phyloP scores from a whole-genome alignment of 495 filamentous ascomycete species.

The Peziza echinospora region DNA sequence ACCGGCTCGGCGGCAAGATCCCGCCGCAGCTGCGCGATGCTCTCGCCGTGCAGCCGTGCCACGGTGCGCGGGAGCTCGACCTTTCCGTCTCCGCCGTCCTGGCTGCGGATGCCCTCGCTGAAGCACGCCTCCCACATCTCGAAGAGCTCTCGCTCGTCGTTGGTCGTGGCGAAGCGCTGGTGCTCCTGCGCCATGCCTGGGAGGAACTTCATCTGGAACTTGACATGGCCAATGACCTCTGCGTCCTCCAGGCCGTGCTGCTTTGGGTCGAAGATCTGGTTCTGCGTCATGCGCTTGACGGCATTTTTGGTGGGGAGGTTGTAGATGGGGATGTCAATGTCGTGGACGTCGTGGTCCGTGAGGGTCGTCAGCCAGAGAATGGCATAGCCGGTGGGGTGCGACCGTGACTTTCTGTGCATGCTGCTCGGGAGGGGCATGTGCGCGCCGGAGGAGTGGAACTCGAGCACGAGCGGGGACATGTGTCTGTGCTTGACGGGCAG shows the following conservation, averaged over 20 bases:
- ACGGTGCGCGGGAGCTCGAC: conserved; percentile 34
- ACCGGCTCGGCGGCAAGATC: conserved; percentile 39
- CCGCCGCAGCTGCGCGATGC: conserved; percentile 53
- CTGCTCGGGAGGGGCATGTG: background rate
- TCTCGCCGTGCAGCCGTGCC: conserved; percentile 54
- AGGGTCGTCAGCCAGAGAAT: conserved; percentile 71
- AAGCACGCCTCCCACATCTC: conserved; percentile 85
- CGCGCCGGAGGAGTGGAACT: conserved; percentile 28
- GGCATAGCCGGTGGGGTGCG: conserved; percentile 49
- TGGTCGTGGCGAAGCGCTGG: conserved; percentile 59
- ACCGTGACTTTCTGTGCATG: conserved; percentile 36
- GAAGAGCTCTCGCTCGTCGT: conserved; percentile 73
- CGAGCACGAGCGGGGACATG: conserved; percentile 69
- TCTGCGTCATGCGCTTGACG: conserved; percentile 51
- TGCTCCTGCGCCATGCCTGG: conserved; percentile 83
- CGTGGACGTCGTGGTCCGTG: conserved; percentile 49
- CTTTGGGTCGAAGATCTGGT: conserved; percentile 61
- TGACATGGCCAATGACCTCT: conserved; percentile 48
- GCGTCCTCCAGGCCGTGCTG: conserved; percentile 38
- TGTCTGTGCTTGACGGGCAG: conserved; percentile 80
- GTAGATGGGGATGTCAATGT: conserved; percentile 75
- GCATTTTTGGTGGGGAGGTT: conserved; percentile 50
- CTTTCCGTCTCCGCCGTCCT: conserved; percentile 38
- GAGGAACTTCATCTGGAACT: conserved; percentile 62
- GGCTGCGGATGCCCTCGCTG: conserved; percentile 56